Evolutionary conservation across 176 grass and related monocot genomes (phyloP), one percentile per base, ranked within the genome.

Genomic region (Raddia guianensis): DNA sequence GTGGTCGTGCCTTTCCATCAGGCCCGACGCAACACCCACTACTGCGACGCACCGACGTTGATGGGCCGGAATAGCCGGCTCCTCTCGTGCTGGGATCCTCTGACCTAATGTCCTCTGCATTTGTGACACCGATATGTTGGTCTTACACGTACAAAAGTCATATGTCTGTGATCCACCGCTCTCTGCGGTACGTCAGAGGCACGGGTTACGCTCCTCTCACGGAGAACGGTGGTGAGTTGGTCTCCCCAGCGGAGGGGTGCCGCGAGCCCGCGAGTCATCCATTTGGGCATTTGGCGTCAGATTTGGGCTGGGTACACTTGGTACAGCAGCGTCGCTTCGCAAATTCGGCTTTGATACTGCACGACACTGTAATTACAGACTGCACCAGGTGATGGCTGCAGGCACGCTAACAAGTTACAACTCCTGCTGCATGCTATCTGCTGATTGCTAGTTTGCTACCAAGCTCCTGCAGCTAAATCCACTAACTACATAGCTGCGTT

Each of bases 341-440:
- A 67, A 34, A 6, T 49, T 70, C 9, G 55, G 8, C 19, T 56
- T 14, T 46, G 10, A 55, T 61, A 53, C 60, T 49, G 50, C 42
- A 63, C 20, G 50, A 65, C 49, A 63, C 64, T 11, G 12, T 64
- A 80, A 65, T 85, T 71, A 81, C 76, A 85, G 9, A 35, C 40
- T 13, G 15, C 74, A 67, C 13, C 40, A 87, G 60, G 44, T 51
- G 62, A 68, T 37, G 11, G 52, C 51, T 10, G 70, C 86, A 66
- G 19, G 52, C 67, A 72, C 69, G 9, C 51, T 51, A 83, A 49
- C 42, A 73, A 40, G 37, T 40, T 1, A 35, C 19, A 20, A 14
- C 62, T 3, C 47, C 60, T 61, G 16, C 77, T 80, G 60, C 68
- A 73, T 62, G 63, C 76, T 84, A 84, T 8, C 10, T 37, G 60